Evolutionary conservation across 257 asterid genomes (phyloP), one percentile per base, ranked within the genome.

Genomic region (Nicotiana tomentosiformis): DNA sequence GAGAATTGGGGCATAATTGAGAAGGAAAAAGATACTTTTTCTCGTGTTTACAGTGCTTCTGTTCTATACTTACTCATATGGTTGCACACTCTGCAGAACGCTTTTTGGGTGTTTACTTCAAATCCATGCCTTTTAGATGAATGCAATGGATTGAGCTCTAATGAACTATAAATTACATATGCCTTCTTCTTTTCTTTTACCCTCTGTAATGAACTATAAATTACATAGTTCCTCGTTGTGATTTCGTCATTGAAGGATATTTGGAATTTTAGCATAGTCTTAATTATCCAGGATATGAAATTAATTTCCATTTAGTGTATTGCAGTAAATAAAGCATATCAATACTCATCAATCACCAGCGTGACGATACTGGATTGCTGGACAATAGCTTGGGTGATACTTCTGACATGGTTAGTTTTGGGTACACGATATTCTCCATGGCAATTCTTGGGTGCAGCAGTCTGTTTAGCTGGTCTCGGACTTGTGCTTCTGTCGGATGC

Each of bases 321-420:
- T 84, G 86, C 93, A 93, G 98, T 92, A 23, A 93, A 92, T 84
- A 91, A 93, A 90, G 95, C 98, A 11, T 94, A 57, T 60, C 91
- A 93, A 58, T 93, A 81, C 88, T 89, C 98, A 23, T 93, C 98
- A 5, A 88, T 92, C 68, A 94, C 98, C 14, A 94, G 97, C 11
- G 97, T 94, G 83, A 85, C 97, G 1, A 76, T 93, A 80, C 81
- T 93, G 87, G 95, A 94, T 86, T 92, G 97, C 61, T 92, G 94
- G 91, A 87, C 97, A 1, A 83, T 94, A 60, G 93, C 93, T 0
- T 94, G 97, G 94, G 93, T 90, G 2, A 90, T 94, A 56, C 37
- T 90, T 76, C 92, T 94, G 39, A 94, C 97, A 3, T 88, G 94
- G 94, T 37, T 89, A 35, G 85, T 92, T 85, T 82, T 94, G 4